These are phyloP conservation scores for Schwanniomyces yamadae DNA, from an alignment of 805 yeast genomes.

Conservation along the genomic window DNA sequence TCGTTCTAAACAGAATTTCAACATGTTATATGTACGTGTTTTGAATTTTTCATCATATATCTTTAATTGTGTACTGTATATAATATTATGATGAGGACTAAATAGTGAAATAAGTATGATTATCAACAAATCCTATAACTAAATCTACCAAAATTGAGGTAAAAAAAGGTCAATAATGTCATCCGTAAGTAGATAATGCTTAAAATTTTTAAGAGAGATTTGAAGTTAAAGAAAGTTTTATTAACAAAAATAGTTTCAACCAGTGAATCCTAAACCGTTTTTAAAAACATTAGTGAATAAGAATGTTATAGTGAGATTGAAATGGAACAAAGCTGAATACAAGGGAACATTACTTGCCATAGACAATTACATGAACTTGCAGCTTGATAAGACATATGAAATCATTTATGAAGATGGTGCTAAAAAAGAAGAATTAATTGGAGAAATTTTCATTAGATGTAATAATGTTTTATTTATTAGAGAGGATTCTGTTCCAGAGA, in stretches of 20 bases:
- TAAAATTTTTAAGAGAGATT: too few relatives aligned
- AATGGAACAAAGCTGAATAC: slow-evolving; percentile 90
- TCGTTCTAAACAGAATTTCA: background rate
- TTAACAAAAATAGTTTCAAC: slow-evolving; percentile 39
- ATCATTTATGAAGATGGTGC: slow-evolving; percentile 46
- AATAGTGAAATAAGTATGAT: too few relatives aligned
- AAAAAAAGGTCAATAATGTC: too few relatives aligned
- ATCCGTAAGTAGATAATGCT: too few relatives aligned
- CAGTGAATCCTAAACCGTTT: slow-evolving; percentile 89
- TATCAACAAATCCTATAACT: too few relatives aligned
- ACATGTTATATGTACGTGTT: slow-evolving; percentile 1
- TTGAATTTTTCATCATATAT: too few relatives aligned
- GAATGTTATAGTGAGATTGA: slow-evolving; percentile 72
- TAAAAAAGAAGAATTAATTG: slow-evolving; percentile 39
- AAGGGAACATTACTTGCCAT: slow-evolving; percentile 73
- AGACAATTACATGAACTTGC: slow-evolving; percentile 91
- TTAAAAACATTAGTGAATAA: slow-evolving; percentile 72
- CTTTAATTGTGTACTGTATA: too few relatives aligned
- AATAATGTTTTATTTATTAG: slow-evolving; percentile 83
- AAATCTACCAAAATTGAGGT: too few relatives aligned
- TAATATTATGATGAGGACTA: too few relatives aligned
- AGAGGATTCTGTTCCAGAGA: slow-evolving; percentile 23
- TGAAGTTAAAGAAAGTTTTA: too few relatives aligned
- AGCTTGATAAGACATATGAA: slow-evolving; percentile 57
- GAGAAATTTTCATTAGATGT: slow-evolving; percentile 85